A percentile compares a stretch with the other conserved stretches of the same genome.
These are phyloP conservation scores for Coriaria nepalensis DNA, from an alignment of 306 rosid genomes.

Conservation along the genomic window DNA sequence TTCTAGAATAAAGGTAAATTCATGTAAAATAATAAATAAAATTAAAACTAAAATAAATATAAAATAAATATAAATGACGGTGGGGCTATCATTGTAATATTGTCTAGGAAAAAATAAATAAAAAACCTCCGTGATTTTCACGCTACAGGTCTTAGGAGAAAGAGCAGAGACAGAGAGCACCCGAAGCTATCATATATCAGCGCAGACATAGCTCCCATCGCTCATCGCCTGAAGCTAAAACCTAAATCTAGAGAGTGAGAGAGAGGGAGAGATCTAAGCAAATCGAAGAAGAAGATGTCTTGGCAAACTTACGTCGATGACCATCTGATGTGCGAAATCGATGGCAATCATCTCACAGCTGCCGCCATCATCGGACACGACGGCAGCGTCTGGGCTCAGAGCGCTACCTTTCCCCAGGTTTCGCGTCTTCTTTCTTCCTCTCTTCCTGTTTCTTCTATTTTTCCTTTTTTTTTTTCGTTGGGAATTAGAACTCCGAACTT, in stretches of 20 bases:
- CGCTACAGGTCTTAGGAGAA: too few species aligned
- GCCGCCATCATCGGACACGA: conserved; percentile 60
- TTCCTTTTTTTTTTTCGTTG: too few species aligned
- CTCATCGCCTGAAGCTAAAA: background rate
- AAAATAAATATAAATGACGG: too few species aligned
- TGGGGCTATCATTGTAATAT: too few species aligned
- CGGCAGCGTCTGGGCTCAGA: conserved; percentile 70
- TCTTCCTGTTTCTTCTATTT: too few species aligned
- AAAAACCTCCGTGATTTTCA: too few species aligned
- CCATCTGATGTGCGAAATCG: conserved; percentile 57
- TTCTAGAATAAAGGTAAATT: too few species aligned
- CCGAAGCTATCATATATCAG: background rate
- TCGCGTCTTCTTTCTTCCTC: too few species aligned
- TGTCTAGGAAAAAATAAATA: too few species aligned
- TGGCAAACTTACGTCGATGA: conserved; percentile 67
- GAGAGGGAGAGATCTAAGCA: background rate
- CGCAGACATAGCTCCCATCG: background rate
- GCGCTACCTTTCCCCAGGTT: conserved; percentile 51
- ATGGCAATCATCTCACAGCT: conserved; percentile 36
- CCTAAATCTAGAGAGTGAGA: background rate
- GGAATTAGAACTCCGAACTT: too few species aligned
- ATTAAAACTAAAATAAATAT: too few species aligned
- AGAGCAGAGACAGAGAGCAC: background rate
- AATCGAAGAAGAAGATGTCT: conserved; percentile 31
- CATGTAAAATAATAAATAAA: too few species aligned